These are phyloP conservation scores for Hypoxylon subgilvum DNA, from an alignment of 495 filamentous ascomycete species.

Conservation along the genomic window DNA sequence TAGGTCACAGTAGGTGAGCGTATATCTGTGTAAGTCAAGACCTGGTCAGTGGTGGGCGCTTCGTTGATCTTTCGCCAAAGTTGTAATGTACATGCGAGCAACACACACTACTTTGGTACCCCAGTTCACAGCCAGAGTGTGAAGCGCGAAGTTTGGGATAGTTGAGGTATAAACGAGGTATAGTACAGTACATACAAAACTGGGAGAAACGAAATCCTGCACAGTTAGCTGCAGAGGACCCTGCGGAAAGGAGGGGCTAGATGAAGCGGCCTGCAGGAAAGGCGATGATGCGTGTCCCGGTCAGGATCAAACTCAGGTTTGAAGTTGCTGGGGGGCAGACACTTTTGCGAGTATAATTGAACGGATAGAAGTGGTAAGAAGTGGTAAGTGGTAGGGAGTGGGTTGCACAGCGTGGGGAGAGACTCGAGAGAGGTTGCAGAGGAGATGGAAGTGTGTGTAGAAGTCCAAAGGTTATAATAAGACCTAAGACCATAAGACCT, in stretches of 20 bases:
- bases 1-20: too few relatives aligned
- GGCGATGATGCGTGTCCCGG: conserved; percentile 30
- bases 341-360: conserved; percentile 9
- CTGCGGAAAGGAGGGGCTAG: conserved; percentile 28
- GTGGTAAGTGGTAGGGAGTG: conserved; percentile 20
- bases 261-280: conserved; percentile 34
- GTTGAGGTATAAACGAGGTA: conserved; percentile 18
- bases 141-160: conserved; percentile 5
- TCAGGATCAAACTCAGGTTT: conserved; percentile 33
- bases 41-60: conserved; percentile 9
- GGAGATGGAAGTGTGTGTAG: too few relatives aligned
- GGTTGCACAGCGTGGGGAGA: background rate
- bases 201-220: conserved; percentile 9
- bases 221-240: conserved; percentile 33
- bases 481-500: too few relatives aligned
- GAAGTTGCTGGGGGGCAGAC: conserved; percentile 19
- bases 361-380: conserved; percentile 11
- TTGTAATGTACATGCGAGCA: conserved; percentile 39
- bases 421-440: background rate
- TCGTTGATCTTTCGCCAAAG: conserved; percentile 38
- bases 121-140: conserved; percentile 24
- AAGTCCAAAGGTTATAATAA: too few relatives aligned
- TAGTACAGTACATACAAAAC: conserved; percentile 7
- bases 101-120: conserved; percentile 33
- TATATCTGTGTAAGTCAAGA: conserved; percentile 25